Conservation (phyloP, 352 stramenopile species). For the Pythium oligandrum region DNA sequence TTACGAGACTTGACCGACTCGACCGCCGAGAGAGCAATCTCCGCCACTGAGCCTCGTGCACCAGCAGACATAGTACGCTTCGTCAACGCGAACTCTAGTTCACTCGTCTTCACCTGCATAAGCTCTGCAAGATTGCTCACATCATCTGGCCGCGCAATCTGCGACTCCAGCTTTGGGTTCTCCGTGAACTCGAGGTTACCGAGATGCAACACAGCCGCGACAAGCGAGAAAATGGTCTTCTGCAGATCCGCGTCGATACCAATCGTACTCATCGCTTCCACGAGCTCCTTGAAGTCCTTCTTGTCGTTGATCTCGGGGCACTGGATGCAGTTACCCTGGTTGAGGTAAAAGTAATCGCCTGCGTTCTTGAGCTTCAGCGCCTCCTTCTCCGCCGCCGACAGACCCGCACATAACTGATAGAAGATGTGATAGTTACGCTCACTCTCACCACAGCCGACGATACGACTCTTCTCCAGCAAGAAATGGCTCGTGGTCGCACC, state of each 20-base stretch:
- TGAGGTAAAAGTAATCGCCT: conserved; percentile 91
- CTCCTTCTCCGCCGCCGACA: conserved; percentile 63
- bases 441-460: conserved; percentile 89
- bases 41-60: conserved; percentile 76
- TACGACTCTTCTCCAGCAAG: conserved; percentile 97
- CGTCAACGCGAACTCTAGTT: conserved; percentile 87
- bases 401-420: conserved; percentile 93
- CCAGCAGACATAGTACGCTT: conserved; percentile 86
- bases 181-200: conserved; percentile 94
- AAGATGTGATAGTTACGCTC: conserved; percentile 99
- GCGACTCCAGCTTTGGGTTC: conserved; percentile 80
- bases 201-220: conserved; percentile 96
- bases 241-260: conserved; percentile 87
- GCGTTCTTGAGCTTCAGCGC: conserved; percentile 80
- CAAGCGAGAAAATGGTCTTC: conserved; percentile 93
- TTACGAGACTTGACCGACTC: conserved; percentile 89
- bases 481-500: conserved; percentile 96
- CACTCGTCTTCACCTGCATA: conserved; percentile 78
- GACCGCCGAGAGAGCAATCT: conserved; percentile 77
- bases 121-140: conserved; percentile 74
- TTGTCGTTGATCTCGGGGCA: conserved; percentile 94
- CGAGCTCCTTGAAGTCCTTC: conserved; percentile 91
- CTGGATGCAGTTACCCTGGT: conserved; percentile 91
- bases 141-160: conserved; percentile 59
- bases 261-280: conserved; percentile 91